Conservation (phyloP, 371 early-diverging fungal species). For the Apophysomyces sp. region DNA sequence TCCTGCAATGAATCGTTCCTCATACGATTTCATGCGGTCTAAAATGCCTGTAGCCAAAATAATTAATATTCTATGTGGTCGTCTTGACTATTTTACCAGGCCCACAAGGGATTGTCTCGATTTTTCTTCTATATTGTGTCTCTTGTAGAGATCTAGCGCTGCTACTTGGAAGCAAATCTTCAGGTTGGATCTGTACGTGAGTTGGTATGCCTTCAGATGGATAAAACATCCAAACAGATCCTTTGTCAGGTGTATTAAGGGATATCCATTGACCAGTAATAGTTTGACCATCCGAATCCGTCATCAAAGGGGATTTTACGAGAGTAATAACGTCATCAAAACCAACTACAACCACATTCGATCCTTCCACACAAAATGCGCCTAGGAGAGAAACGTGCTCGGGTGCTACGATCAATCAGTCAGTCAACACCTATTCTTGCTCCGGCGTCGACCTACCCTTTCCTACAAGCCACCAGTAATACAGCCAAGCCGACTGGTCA, state of each 20-base stretch:
- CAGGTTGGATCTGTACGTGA: constrained; percentile 5
- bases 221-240: constrained; percentile 26
- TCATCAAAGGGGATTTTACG: constrained; percentile 7
- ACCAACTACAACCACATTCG: constrained; percentile 11
- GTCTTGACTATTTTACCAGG: neutral
- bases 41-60: neutral
- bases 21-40: neutral
- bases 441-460: constrained; percentile 35
- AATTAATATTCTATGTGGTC: neutral
- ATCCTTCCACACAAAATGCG: constrained; percentile 14
- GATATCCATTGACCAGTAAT: constrained; percentile 16
- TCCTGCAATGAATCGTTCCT: neutral
- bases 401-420: constrained; percentile 5
- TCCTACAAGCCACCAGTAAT: constrained; percentile 88
- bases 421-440: neutral
- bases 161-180: constrained; percentile 21
- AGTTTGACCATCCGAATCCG: constrained; percentile 4
- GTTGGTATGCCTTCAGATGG: neutral
- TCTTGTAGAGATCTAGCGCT: constrained; percentile 13
- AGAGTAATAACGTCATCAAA: constrained; percentile 27
- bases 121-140: constrained; percentile 8
- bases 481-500: constrained; percentile 97
- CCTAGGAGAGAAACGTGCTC: constrained; percentile 22
- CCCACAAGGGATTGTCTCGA: constrained; percentile 3
- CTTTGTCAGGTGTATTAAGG: constrained; percentile 7